Base-by-base conservation (phyloP, 306 rosid species). In the Pueraria montana region DNA sequence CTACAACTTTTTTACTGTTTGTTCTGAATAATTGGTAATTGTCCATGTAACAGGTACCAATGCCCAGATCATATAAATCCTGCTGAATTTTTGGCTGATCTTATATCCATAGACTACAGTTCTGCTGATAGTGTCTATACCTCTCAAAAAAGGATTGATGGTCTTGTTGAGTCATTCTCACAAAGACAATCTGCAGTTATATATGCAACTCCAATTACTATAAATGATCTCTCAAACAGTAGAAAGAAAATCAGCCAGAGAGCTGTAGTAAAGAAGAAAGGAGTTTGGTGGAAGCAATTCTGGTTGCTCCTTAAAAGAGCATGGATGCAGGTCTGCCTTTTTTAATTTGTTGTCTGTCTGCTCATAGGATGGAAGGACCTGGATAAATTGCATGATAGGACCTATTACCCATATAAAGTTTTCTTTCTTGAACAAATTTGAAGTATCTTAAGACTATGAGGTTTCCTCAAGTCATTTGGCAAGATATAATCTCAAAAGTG, bases 71-170 rank as follows among this genome's bases (percentile, higher is more conserved):
- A 95, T 83, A 95, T 81, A 78, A 95, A 91, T 78, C 98, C 99
- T 8, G 99, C 98, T 48, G 99, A 95, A 83, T 95, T 91, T 89
- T 87, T 95, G 72, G 99, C 97, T 7, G 99, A 95, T 92, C 99
- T 95, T 71, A 91, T 95, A 90, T 95, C 99, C 66, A 58, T 91
- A 21, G 99, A 95, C 88, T 95, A 93, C 76, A 92, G 97, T 84
- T 93, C 97, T 87, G 86, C 97, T 43, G 97, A 91, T 40, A 91
- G 92, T 87, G 99, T 92, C 72, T 88, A 83, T 80, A 91, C 94
- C 66, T 93, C 98, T 74, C 84, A 76, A 78, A 94, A 92, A 84
- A 91, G 96, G 86, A 86, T 93, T 61, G 92, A 88, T 43, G 91
- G 91, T 88, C 94, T 92, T 83, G 93, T 92, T 75, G 97, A 93